Conservation (phyloP, 1,139 yeast species). For the Suhomyces atakaporum region DNA sequence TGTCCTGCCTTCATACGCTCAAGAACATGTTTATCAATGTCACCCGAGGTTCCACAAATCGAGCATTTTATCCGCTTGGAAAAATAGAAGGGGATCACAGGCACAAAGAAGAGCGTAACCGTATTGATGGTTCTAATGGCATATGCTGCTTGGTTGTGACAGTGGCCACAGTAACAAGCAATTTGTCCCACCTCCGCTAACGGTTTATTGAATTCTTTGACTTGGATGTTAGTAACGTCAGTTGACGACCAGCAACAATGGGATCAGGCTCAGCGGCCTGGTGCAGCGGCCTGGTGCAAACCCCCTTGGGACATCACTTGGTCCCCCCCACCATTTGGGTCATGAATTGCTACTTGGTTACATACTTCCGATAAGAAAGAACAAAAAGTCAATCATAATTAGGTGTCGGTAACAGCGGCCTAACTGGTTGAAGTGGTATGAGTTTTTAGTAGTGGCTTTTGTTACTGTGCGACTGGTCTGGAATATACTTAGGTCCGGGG, state of each 20-base stretch:
- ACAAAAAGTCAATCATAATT: constrained; percentile 11
- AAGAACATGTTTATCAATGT: constrained; percentile 32
- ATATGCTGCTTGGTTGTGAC: constrained; percentile 49
- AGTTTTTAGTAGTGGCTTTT: too few species aligned
- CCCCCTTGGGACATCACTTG: too few species aligned
- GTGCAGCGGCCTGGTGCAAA: background rate
- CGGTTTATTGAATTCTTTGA: constrained; percentile 22
- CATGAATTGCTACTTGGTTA: constrained; percentile 1
- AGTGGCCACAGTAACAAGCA: constrained; percentile 25
- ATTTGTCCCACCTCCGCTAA: constrained; percentile 18
- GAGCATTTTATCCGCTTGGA: constrained; percentile 42
- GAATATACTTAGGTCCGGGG: too few species aligned
- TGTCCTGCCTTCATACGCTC: constrained; percentile 41
- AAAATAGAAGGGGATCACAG: constrained; percentile 46
- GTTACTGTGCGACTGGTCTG: too few species aligned
- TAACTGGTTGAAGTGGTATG: background rate
- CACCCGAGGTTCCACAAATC: constrained; percentile 48
- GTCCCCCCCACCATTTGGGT: background rate
- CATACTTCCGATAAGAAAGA: constrained; percentile 16
- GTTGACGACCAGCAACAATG: background rate
- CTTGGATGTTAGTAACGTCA: constrained; percentile 8
- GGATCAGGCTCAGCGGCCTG: background rate
- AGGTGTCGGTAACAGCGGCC: background rate
- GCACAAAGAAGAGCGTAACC: constrained; percentile 49
- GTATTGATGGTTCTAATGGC: constrained; percentile 44